These are phyloP conservation scores for Nicotiana rustica DNA, from an alignment of 305 asterid genomes.

Conservation along the genomic window DNA sequence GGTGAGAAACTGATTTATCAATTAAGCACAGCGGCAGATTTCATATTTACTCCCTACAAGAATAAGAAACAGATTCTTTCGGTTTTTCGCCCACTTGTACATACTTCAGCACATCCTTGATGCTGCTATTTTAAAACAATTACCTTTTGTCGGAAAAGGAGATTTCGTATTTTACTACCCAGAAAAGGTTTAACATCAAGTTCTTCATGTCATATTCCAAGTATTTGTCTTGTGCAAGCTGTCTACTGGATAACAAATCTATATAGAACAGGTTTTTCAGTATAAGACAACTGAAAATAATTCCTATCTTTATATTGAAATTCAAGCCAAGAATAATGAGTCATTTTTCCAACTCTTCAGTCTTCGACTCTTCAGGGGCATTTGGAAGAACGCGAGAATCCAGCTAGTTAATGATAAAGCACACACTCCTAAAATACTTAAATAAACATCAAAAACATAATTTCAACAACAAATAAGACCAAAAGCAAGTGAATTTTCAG, in stretches of 20 bases:
- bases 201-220: not conserved
- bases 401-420: not conserved
- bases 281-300: not conserved
- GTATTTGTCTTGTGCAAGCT: not conserved
- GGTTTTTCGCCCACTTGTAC: too few relatives aligned
- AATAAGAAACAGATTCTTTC: too few relatives aligned
- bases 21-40: not conserved
- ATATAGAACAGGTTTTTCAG: not conserved
- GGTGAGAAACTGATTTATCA: not conserved
- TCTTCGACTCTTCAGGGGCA: not conserved
- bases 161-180: not conserved
- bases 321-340: not conserved
- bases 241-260: not conserved
- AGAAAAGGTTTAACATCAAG: not conserved
- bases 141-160: not conserved
- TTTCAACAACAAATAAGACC: not conserved
- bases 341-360: not conserved
- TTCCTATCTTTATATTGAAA: not conserved
- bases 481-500: conserved; percentile 1
- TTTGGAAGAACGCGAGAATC: not conserved
- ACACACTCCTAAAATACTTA: not conserved
- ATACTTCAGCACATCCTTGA: not conserved
- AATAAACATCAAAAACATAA: not conserved
- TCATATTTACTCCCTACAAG: too few relatives aligned
- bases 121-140: not conserved